Evolutionary conservation across 2,329 filamentous ascomycete species (phyloP), one percentile per base, ranked within the genome.

Genomic region (Xylariales sp.): DNA sequence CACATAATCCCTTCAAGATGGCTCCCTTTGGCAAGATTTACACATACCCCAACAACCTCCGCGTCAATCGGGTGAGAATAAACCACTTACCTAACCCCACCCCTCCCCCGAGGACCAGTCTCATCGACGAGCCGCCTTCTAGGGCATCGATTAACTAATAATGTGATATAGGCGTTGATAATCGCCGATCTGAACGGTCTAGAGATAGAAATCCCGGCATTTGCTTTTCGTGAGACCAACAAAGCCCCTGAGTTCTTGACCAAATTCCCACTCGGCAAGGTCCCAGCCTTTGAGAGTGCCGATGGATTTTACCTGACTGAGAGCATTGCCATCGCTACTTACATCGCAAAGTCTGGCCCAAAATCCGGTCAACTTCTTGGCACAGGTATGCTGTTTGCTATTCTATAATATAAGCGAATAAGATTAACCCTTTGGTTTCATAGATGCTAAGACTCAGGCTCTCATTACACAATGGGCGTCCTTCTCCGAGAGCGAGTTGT

Each of bases 201-300:
- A 54, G 77, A 80, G 53, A 56, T 83, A n/a, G 64, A 76, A 8
- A 3, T 75, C 32, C 73, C 61, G 6, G 75, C 78, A n/a, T 86
- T 84, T 75, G 66, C 76, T 48, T 79, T 83, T 70, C 74, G 77
- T 62, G 75, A 78, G 55, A 80, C 80, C 67, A 86, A 85, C 78
- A 74, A 75, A 50, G 78, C 76, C n/a, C 77, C 81, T 3, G 82
- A 83, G 3, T 86, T 81, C 77, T 75, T 83, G 14, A 67, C 81
- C 76, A 86, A 86, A 71, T 86, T 86, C 76, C 83, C 84, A 10
- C 73, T 84, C 46, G 84, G 84, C 72, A 86, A 86, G 73, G 81
- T 86, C 8, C 85, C 85, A 9, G 80, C 80, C 49, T 81, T 86
- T 61, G 82, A 84, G 72, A 78, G 78, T 41, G 77, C 82, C 23